Conservation (phyloP, 306 rosid genomes). For the Cicer cuneatum region DNA sequence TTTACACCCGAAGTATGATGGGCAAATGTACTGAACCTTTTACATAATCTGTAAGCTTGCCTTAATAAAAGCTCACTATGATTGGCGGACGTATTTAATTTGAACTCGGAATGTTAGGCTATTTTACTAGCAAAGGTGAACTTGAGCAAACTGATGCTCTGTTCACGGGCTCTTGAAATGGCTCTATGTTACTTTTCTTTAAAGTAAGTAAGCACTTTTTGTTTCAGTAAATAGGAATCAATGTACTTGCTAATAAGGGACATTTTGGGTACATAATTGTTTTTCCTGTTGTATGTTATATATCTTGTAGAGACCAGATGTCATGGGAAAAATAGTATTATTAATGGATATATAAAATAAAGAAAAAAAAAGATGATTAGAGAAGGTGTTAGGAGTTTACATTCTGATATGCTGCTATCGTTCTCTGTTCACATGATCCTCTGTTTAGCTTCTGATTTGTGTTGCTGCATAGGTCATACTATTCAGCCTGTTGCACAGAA, state of each 20-base stretch:
- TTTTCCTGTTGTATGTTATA: neutral
- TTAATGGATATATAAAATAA: neutral
- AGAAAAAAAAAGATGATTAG: too few relatives aligned
- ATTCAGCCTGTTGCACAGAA: neutral
- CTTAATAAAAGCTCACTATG: neutral
- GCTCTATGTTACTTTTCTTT: neutral
- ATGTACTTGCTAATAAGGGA: neutral
- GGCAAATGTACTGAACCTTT: constrained; percentile 4
- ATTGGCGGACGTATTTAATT: neutral
- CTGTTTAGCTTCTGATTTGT: neutral
- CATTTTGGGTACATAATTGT: neutral
- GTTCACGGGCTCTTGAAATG: neutral
- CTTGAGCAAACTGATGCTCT: neutral
- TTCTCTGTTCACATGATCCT: neutral
- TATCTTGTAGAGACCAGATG: neutral
- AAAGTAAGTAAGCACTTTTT: neutral
- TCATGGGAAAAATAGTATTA: neutral
- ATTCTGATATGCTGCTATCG: too few relatives aligned
- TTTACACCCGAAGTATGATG: neutral
- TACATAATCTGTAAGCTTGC: neutral
- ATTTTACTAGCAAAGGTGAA: neutral
- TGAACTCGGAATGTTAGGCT: neutral
- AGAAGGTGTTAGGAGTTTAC: too few relatives aligned
- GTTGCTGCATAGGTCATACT: neutral
- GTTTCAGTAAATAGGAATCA: neutral